Conservation (phyloP, 441 rosid genomes). For the Jatropha multifida region DNA sequence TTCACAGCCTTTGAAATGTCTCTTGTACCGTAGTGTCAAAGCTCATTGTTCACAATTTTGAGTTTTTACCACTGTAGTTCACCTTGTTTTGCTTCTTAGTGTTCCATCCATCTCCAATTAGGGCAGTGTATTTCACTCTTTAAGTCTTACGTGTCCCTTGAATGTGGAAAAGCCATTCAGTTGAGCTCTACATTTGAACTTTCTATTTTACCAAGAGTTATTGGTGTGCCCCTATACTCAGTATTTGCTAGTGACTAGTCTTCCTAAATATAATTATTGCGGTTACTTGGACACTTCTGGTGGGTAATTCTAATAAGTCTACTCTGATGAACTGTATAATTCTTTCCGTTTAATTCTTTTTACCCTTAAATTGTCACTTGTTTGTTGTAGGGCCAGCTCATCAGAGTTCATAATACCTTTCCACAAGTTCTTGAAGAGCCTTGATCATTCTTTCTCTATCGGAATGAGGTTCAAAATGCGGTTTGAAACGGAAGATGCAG, state of each 20-base stretch:
- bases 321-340: too few species aligned
- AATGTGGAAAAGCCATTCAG: not conserved
- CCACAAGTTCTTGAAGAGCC: constrained; percentile 69
- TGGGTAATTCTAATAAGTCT: not conserved
- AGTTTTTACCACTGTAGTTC: not conserved
- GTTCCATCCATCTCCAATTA: not conserved
- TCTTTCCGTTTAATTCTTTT: not conserved
- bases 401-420: constrained; percentile 79
- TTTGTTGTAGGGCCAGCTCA: constrained; percentile 54
- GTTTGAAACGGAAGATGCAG: constrained; percentile 82
- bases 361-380: not conserved
- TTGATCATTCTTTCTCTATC: constrained; percentile 54
- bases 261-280: not conserved
- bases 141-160: not conserved
- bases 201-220: not conserved
- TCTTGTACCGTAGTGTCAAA: too few species aligned
- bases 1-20: too few species aligned
- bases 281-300: not conserved
- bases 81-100: not conserved
- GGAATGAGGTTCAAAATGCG: constrained; percentile 91
- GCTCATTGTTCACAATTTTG: not conserved
- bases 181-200: not conserved
- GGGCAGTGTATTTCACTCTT: not conserved
- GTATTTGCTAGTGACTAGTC: not conserved
- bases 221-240: not conserved